Evolutionary conservation across 495 filamentous ascomycete genomes (phyloP), one percentile per base, ranked within the genome.

Genomic region (Talaromyces stipitatus): DNA sequence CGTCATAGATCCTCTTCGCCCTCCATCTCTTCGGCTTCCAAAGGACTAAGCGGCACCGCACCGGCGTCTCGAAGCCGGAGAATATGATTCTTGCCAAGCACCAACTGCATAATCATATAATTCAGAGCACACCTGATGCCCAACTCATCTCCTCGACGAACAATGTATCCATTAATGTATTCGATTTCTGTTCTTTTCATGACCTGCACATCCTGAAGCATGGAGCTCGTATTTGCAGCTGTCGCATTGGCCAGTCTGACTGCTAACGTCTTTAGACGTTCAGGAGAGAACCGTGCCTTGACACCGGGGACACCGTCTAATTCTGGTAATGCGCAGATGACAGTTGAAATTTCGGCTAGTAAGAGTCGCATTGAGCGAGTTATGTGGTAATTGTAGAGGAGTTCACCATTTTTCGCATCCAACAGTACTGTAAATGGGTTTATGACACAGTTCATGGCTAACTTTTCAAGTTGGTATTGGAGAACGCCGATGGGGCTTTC

Each of bases 161-260:
- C 81, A 28, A 96, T 78, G 70, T 86, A 96, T 14, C 91, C 92
- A 71, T 94, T 96, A 61, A 95, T 81, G 62, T 87, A 92, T 18
- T 86, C 82, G 55, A 96, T 83, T 68, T 95, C 91, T 2, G 90
- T 95, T 52, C 68, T 61, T 64, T 77, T 80, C 3, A 84, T 77
- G 2, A 69, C 69, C 29, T 72, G 66, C 18, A 92, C 77, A 68
- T 96, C 91, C 64, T 91, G 87, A 22, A 89, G 66, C 91, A 96
- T 96, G 2, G 83, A 85, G 63, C 86, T 91, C 33, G 77, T 78
- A 64, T 95, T 92, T 32, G 77, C 69, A 1, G 70, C 73, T 1
- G 87, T 92, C 59, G 76, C 78, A n/a, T 74, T 67, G 6, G 81
- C 84, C 6, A 89, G 76, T 22, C 72, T 60, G 20, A 83, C 72